phyloP scores from a whole-genome alignment of 768 basidiomycete genomes.

The Suillus lakei region DNA sequence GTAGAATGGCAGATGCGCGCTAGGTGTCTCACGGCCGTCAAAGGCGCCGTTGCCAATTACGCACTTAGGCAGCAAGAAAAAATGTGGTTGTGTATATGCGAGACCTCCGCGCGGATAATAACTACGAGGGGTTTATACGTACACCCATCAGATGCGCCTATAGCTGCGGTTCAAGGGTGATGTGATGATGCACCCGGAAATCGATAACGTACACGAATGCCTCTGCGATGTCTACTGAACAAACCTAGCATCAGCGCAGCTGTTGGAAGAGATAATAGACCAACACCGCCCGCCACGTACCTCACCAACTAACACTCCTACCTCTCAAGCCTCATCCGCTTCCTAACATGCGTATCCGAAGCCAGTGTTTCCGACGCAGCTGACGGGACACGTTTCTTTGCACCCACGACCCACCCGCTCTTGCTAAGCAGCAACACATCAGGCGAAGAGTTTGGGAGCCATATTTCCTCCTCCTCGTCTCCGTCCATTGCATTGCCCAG shows the following conservation, averaged over 20 bases:
- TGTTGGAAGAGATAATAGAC: too few species aligned
- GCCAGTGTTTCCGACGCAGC: conserved; percentile 24
- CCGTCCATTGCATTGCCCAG: conserved; percentile 12
- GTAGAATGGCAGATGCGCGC: too few species aligned
- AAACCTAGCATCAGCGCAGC: too few species aligned
- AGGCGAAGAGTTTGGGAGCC: conserved; percentile 47
- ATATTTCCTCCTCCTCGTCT: conserved; percentile 44
- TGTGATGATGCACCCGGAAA: background rate
- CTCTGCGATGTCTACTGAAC: too few species aligned
- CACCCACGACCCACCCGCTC: background rate
- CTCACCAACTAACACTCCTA: background rate
- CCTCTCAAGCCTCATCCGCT: conserved; percentile 20
- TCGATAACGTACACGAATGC: background rate
- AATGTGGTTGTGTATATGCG: background rate
- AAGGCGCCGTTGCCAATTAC: background rate
- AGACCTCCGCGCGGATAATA: background rate
- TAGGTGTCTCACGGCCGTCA: background rate
- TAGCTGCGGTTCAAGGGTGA: background rate
- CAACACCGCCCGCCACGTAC: background rate
- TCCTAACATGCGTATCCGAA: conserved; percentile 28
- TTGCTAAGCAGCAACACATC: conserved; percentile 40
- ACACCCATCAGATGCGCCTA: background rate
- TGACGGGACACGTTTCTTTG: conserved; percentile 30
- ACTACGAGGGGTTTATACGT: background rate
- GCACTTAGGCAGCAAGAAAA: background rate